phyloP scores from a whole-genome alignment of 352 stramenopile genomes.

The Vaucheria bursata region DNA sequence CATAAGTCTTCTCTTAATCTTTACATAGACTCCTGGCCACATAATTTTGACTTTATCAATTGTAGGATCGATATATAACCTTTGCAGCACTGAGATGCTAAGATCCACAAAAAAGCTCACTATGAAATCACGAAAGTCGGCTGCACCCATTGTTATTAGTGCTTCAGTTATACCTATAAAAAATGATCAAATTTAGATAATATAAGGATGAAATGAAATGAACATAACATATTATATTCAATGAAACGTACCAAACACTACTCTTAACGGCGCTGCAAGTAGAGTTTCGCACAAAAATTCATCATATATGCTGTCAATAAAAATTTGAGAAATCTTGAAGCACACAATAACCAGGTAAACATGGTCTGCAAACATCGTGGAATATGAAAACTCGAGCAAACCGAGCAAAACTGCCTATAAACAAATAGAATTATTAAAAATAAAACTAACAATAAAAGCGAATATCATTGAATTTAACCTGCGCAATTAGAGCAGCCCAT shows the following conservation, averaged over 20 bases:
- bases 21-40: slow-evolving; percentile 80
- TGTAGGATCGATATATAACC: slow-evolving; percentile 80
- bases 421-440: slow-evolving; percentile 57
- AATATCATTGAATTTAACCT: not conserved
- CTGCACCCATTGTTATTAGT: slow-evolving; percentile 84
- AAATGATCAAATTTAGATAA: no score
- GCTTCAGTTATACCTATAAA: slow-evolving; percentile 66
- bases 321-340: slow-evolving; percentile 72
- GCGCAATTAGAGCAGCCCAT: slow-evolving; percentile 21
- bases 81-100: slow-evolving; percentile 76
- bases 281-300: slow-evolving; percentile 77
- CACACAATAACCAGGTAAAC: slow-evolving; percentile 77
- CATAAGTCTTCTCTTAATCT: slow-evolving; percentile 63
- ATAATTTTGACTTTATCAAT: slow-evolving; percentile 49
- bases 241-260: slow-evolving; percentile 65
- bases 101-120: slow-evolving; percentile 86
- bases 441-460: not conserved
- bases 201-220: not conserved
- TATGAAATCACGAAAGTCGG: slow-evolving; percentile 85
- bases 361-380: slow-evolving; percentile 71
- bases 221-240: not conserved
- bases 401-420: slow-evolving; percentile 75
- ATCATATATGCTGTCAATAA: slow-evolving; percentile 69
- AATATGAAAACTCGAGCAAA: slow-evolving; percentile 95
- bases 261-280: slow-evolving; percentile 72